These are phyloP conservation scores for Sequoiadendron giganteum DNA, from an alignment of 75 land plant genomes.

Conservation along the genomic window DNA sequence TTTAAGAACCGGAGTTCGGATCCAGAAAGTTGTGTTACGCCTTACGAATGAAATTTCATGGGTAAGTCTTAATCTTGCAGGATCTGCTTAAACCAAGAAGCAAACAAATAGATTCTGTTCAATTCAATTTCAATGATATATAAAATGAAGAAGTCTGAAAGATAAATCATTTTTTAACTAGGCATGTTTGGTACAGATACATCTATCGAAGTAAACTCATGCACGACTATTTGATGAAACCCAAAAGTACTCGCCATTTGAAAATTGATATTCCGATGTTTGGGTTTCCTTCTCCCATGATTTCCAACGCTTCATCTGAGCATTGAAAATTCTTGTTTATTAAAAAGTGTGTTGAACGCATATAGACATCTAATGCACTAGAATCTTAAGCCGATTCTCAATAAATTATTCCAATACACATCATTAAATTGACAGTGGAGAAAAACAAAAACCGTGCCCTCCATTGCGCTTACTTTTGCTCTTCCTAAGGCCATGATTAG, in stretches of 20 bases:
- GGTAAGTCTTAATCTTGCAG: constrained; percentile 28
- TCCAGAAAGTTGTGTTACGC: constrained; percentile 22
- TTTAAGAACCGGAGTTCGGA: constrained; percentile 15
- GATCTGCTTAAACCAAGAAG: constrained; percentile 17
- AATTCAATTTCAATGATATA: not conserved
- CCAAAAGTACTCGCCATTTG: constrained; percentile 22
- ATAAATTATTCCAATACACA: not conserved
- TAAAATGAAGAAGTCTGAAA: not conserved
- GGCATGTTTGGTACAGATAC: not conserved
- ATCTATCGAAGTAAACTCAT: not conserved
- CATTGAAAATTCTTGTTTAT: not conserved
- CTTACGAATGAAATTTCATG: constrained; percentile 33
- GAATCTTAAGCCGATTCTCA: not conserved
- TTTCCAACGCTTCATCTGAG: constrained; percentile 36
- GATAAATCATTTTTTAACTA: not conserved
- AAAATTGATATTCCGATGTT: constrained; percentile 25
- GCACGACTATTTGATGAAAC: not conserved
- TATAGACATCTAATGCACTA: not conserved
- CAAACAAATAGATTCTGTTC: not conserved
- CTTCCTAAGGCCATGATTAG: constrained; percentile 40
- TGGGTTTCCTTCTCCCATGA: constrained; percentile 36
- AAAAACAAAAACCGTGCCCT: not conserved
- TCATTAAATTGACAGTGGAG: not conserved
- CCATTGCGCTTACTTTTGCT: constrained; percentile 28
- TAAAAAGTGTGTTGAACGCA: not conserved